These are phyloP conservation scores for Bruguiera hainesii DNA, from an alignment of 441 rosid species.

Conservation along the genomic window DNA sequence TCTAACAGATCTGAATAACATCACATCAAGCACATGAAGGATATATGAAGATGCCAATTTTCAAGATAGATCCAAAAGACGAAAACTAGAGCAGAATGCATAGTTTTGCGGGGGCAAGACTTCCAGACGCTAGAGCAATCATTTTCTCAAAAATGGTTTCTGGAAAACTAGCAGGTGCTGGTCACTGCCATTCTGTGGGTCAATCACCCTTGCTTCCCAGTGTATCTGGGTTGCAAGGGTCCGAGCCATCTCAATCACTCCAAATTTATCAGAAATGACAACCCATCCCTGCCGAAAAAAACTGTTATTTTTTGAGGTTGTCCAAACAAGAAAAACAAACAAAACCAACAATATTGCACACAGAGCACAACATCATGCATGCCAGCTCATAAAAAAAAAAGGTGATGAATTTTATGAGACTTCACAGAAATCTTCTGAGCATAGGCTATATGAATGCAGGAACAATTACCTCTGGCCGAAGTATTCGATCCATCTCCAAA, in stretches of 20 bases:
- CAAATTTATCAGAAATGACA: constrained; percentile 68
- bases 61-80: constrained; percentile 11
- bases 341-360: background rate
- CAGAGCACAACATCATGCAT: no score
- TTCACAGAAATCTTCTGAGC: constrained; percentile 7
- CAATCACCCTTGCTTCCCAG: constrained; percentile 98
- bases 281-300: constrained; percentile 78
- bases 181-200: constrained; percentile 92
- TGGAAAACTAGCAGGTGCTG: constrained; percentile 96
- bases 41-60: background rate
- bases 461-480: constrained; percentile 82
- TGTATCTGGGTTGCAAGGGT: constrained; percentile 66
- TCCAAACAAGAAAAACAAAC: background rate
- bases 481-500: constrained; percentile 91
- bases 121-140: constrained; percentile 30
- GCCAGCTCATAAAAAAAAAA: background rate
- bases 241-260: constrained; percentile 79
- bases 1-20: background rate
- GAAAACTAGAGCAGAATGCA: constrained; percentile 41
- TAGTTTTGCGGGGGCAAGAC: constrained; percentile 22
- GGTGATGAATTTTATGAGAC: constrained; percentile 9
- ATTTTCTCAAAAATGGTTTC: constrained; percentile 81
- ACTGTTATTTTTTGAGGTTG: background rate
- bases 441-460: constrained; percentile 4
- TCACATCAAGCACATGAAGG: background rate